Conservation (phyloP, 352 stramenopile species). For the Elongisporangium anandrum region DNA sequence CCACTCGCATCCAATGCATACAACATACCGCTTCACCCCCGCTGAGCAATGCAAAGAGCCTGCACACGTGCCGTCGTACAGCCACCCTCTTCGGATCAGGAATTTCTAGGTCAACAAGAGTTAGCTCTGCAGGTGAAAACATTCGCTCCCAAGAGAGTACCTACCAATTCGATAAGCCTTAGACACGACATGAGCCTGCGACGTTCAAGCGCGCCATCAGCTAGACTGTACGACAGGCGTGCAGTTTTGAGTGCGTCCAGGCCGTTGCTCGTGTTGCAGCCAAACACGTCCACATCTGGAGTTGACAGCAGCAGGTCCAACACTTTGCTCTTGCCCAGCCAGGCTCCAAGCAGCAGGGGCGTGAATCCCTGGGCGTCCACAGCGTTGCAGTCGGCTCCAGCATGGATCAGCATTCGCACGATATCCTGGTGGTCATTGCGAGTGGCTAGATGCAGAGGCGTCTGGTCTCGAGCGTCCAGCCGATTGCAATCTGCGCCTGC, state of each 20-base stretch:
- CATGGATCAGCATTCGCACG: conserved; percentile 31
- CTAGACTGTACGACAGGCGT: conserved; percentile 38
- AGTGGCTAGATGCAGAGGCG: neutral
- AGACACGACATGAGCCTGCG: conserved; percentile 60
- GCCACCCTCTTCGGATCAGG: conserved; percentile 74
- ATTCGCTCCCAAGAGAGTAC: neutral
- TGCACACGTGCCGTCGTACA: conserved; percentile 66
- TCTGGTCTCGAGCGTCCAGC: neutral
- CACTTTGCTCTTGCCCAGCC: conserved; percentile 58
- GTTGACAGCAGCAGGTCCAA: conserved; percentile 59
- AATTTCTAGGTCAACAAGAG: conserved; percentile 45
- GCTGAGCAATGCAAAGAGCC: neutral
- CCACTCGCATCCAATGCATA: neutral
- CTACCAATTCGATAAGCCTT: conserved; percentile 47
- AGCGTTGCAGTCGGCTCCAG: conserved; percentile 54
- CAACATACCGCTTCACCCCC: conserved; percentile 1
- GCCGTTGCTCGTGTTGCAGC: conserved; percentile 39
- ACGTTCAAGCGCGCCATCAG: conserved; percentile 21
- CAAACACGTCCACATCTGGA: conserved; percentile 42
- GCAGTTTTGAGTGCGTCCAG: conserved; percentile 70
- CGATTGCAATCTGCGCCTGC: neutral
- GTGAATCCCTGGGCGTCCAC: conserved; percentile 57
- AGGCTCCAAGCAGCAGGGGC: conserved; percentile 60
- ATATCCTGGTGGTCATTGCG: neutral
- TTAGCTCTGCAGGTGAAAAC: no score